Base-by-base conservation (phyloP, 345 rosid species). In the Arabidopsis suecica region DNA sequence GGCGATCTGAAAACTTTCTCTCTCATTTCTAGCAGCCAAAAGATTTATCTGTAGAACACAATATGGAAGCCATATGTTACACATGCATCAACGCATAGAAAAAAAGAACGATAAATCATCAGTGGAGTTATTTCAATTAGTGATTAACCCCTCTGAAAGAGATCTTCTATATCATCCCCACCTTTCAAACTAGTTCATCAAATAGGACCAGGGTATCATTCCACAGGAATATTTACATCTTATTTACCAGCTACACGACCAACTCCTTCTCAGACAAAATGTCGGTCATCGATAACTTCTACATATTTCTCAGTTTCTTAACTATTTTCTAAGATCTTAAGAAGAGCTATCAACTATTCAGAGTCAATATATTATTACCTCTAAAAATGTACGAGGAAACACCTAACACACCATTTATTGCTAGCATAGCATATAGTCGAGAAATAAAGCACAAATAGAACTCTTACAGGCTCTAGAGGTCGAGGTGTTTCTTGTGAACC, bases 21-120 rank as follows among this genome's bases (percentile, higher is more conserved):
- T 86, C 84, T 94, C 98, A 53, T 94, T 94, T 79, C 98, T 90
- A 73, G 98, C 97, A 30, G 96, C 97, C 82, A 94, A 84, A 64
- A 94, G 96, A 83, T 85, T 88, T 61, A 88, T 83, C 97, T 94
- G 79, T 73, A 85, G 78, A 79, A 69, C 36, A 65, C 36, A 11
- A 68, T 4, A 75, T 12, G 9, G 38, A 68, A 51, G 9, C 36
- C 69, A 75, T 22, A 42, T 53, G 47, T 47, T 34, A 23, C 53
- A 57, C 18, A 62, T 28, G 16, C 45, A 41, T 50, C 47, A 40
- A 16, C 3, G 1, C 42, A 54, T 54, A 12, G 3, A 23, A 54
- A 54, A 23, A 34, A 12, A 11, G 5, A 23, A 62, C 16, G 2
- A 69, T 47, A 36, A 70, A 13, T 3, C 3, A 58, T 36, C 10